Base-by-base conservation (phyloP, 768 basidiomycete genomes). In the Pulveroboletus sp. region DNA sequence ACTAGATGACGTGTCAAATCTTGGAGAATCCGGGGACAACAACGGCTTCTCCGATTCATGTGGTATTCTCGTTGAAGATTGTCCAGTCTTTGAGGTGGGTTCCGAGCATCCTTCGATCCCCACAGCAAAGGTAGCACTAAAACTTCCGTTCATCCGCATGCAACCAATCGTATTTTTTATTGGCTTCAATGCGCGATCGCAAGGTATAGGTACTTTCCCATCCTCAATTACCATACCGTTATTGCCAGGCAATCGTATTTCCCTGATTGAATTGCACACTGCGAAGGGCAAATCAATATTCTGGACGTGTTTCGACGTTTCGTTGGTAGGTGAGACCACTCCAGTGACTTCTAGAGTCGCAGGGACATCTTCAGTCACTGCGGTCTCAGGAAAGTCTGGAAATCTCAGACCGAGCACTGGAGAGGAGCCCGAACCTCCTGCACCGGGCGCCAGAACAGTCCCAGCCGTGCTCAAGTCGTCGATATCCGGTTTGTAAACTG, bases 401-500 rank as follows among this genome's bases (percentile, higher is more conserved):
- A 38, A 17, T 26, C 28, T 24, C n/a, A 17, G n/a, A 36, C 26
- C 18, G 3, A 21, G 21, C n/a, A n/a, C 38, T 7, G 38, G 37
- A 8, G 17, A 36, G 17, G 28, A 8, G 28, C 9, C 14, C 9
- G 7, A 43, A 17, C 50, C 40, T 24, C 26, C 43, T 14, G 14
- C 8, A 5, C 24, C 28, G 1, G 28, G 17, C 17, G 17, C 31
- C 1, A 18, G n/a, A n/a, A 39, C 7, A 31, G 8, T 39, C n/a
- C 46, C 45, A n/a, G 53, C 42, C 17, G 38, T 35, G 1, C 44
- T 40, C n/a, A 18, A 12, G 31, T 59, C 65, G 33, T 63, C 63
- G n/a, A 49, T 5, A 38, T 59, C 46, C 17, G 66, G 68, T 48
- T 64, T 57, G 31, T 68, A 69, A 41, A 68, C 66, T 68, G 12